phyloP scores from a whole-genome alignment of 2,329 filamentous ascomycete species.

The Fusarium torreyae region DNA sequence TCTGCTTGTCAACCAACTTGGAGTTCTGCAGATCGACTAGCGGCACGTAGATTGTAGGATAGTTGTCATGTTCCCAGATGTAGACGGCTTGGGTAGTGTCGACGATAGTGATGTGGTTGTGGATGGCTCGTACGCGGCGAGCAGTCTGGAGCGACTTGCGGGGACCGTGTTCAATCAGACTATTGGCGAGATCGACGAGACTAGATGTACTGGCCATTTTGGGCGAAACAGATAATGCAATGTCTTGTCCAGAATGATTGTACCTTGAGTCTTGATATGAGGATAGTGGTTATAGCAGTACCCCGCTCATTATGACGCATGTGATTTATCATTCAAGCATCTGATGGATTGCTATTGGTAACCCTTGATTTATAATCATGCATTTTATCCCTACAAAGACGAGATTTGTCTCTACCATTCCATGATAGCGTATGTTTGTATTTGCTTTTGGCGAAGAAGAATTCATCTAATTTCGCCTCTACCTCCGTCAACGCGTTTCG shows the following conservation, averaged over 20 bases:
- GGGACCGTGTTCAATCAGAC: conserved; percentile 38
- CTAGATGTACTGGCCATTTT: not conserved
- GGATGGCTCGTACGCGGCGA: conserved; percentile 55
- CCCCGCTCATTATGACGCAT: conserved; percentile 43
- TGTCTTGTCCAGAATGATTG: not conserved
- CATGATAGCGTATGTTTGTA: no score
- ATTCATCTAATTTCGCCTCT: no score
- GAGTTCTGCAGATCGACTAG: conserved; percentile 50
- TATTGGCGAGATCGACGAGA: conserved; percentile 22
- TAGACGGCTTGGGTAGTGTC: conserved; percentile 57
- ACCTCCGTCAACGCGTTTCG: no score
- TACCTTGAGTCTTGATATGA: not conserved
- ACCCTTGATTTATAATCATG: conserved; percentile 41
- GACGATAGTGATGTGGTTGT: conserved; percentile 53
- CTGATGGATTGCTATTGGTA: not conserved
- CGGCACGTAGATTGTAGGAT: conserved; percentile 64
- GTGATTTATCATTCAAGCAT: not conserved
- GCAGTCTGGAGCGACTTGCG: conserved; percentile 39
- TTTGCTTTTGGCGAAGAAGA: no score
- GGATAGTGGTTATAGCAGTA: conserved; percentile 8
- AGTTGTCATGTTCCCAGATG: conserved; percentile 64
- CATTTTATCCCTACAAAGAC: no score
- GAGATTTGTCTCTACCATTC: no score
- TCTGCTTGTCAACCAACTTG: conserved; percentile 47
- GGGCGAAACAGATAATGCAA: not conserved